Conservation (phyloP, 768 basidiomycete genomes). For the Termitomyces sp. region DNA sequence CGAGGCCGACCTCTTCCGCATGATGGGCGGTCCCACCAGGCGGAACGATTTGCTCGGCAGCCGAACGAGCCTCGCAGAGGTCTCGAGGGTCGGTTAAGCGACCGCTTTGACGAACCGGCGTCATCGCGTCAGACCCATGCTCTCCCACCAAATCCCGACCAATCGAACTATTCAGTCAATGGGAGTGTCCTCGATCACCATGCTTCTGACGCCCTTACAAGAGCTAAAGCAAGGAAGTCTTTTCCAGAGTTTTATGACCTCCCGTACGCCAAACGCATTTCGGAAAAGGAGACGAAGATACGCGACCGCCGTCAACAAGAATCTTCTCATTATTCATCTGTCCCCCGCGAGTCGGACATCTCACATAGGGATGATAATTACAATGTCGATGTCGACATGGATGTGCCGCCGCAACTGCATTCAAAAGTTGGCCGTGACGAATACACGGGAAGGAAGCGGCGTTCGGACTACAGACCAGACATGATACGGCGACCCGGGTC, state of each 20-base stretch:
- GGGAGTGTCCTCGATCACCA: not conserved
- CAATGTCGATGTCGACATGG: constrained; percentile 1
- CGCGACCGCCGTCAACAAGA: constrained; percentile 1
- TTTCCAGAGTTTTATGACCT: not conserved
- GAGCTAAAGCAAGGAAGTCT: not conserved
- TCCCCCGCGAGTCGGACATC: not conserved
- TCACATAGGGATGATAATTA: not conserved
- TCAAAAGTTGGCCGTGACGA: constrained; percentile 1
- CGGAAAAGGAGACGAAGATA: not conserved
- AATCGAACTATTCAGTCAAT: constrained; percentile 10
- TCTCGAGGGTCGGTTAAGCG: constrained; percentile 24
- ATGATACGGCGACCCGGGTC: constrained; percentile 25
- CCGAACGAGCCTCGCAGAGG: constrained; percentile 13
- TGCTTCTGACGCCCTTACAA: constrained; percentile 7
- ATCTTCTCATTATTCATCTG: not conserved
- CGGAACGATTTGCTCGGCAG: constrained; percentile 9
- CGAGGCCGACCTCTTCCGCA: constrained; percentile 7
- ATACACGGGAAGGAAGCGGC: constrained; percentile 1
- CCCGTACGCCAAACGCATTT: not conserved
- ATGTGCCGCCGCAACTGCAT: not conserved
- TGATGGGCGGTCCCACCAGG: not conserved
- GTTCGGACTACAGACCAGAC: constrained; percentile 13
- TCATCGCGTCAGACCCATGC: constrained; percentile 14
- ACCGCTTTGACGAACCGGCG: constrained; percentile 19
- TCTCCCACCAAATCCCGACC: constrained; percentile 18